A percentile compares a stretch with the other conserved stretches of the same genome.
Evolutionary conservation across 2,329 filamentous ascomycete species (phyloP).

Genomic region (Fusarium haematococcum): DNA sequence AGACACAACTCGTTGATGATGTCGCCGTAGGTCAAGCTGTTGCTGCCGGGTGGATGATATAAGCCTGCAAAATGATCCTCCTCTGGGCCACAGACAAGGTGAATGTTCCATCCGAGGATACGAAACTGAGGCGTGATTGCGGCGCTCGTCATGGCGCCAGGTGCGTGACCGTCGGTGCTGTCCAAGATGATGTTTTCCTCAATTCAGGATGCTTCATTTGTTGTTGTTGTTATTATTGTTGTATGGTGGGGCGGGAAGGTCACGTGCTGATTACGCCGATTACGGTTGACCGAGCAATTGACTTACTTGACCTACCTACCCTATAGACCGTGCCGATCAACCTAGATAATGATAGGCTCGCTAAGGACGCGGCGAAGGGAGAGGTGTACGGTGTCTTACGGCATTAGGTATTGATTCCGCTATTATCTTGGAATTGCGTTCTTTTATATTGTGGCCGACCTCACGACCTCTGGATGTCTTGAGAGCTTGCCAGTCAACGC

Average conservation of each 20-base stretch:
- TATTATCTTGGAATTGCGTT: no score
- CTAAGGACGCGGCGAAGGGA: no score
- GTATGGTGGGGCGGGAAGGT: not conserved
- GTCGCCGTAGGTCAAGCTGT: conserved; percentile 3
- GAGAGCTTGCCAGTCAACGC: no score
- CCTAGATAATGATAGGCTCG: no score
- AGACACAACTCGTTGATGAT: conserved; percentile 2
- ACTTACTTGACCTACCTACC: no score
- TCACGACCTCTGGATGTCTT: no score
- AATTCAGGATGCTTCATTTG: not conserved
- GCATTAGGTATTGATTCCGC: no score
- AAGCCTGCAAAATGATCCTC: conserved; percentile 3
- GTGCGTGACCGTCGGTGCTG: not conserved
- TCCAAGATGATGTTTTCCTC: not conserved
- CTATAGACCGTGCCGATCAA: no score
- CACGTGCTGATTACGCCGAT: not conserved
- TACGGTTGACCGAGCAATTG: not conserved
- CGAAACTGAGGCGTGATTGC: conserved; percentile 14
- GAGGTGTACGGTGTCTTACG: no score
- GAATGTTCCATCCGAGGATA: conserved; percentile 19
- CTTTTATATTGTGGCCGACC: no score
- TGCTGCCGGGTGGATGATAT: not conserved
- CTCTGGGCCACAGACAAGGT: conserved; percentile 1
- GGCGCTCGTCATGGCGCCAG: not conserved
- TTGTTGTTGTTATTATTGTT: not conserved